Base-by-base conservation (phyloP, 192 early-diverging fungal species). In the Entomortierella beljakovae region DNA sequence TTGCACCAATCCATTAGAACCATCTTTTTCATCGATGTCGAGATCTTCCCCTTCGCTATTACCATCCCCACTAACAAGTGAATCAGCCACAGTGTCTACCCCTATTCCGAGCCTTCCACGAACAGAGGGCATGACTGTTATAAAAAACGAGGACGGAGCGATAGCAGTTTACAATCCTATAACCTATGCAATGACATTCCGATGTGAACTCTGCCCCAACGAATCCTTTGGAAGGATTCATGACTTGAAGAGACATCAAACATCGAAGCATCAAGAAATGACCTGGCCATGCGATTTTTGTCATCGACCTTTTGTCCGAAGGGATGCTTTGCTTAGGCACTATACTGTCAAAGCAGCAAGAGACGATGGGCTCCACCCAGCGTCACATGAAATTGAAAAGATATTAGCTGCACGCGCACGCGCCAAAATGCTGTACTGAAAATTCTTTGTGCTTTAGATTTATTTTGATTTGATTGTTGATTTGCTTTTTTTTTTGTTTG, bases 201-300 rank as follows among this genome's bases (percentile, higher is more conserved):
- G 67, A 32, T 79, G 75, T 15, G 75, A 69, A 29, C 62, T 69
- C 16, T 79, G 75, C 22, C 75, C 75, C 7, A 35, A 34, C 10
- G 75, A 79, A 31, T 70, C 75, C 1, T 79, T 79, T 61, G 75
- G 75, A 0, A 53, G 75, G 42, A 79, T 79, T 26, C 75, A 79
- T 42, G 75, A 79, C 40, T 31, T 79, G 50, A 79, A 79, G 34
- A 23, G 75, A 18, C 75, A 79, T 51, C 75, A 79, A 54, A 56
- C 67, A 28, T 79, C 75, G 3, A 79, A 79, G 50, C 75, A 79
- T 28, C 66, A 79, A 33, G 75, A 79, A 32, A 79, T 79, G 75
- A 79, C 75, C 25, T 79, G 75, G 75, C 75, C 75, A 2, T 79
- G 75, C 23, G 75, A 79, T 25, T 79, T 65, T 34, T 79, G 75